phyloP scores from a whole-genome alignment of 306 rosid genomes.

The Quercus alba region DNA sequence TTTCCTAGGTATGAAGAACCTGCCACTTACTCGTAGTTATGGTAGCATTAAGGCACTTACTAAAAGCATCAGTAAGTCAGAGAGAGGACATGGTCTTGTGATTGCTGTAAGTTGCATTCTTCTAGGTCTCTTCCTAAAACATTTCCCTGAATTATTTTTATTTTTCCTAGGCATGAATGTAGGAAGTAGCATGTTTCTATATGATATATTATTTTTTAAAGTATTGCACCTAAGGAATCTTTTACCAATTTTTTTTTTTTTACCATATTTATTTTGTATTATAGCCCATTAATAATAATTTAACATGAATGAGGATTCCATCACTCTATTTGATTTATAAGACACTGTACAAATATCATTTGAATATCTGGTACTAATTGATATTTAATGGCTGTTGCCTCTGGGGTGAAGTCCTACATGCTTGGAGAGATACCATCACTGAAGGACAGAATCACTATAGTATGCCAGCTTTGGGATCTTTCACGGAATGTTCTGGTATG shows the following conservation, averaged over 20 bases:
- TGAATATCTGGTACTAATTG: slow-evolving; percentile 22
- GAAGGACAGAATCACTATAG: slow-evolving; percentile 78
- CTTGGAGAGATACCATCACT: slow-evolving; percentile 92
- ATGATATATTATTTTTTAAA: background rate
- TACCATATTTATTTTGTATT: no score
- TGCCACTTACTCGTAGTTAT: slow-evolving; percentile 93
- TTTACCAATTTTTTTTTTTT: background rate
- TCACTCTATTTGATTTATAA: no score
- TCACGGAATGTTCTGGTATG: slow-evolving; percentile 84
- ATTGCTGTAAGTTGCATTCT: slow-evolving; percentile 77
- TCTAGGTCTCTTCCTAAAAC: slow-evolving; percentile 3
- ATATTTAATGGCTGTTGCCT: slow-evolving; percentile 20
- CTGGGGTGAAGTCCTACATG: slow-evolving; percentile 77
- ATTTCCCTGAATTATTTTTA: background rate
- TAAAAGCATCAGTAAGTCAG: slow-evolving; percentile 62
- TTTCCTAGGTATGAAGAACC: slow-evolving; percentile 65
- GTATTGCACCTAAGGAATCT: background rate
- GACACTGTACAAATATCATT: no score
- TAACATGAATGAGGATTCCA: no score
- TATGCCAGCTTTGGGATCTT: slow-evolving; percentile 95
- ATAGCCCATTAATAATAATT: no score
- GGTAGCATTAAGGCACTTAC: slow-evolving; percentile 71
- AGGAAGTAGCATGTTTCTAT: background rate
- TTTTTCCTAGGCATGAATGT: background rate
- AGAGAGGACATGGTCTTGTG: slow-evolving; percentile 87